Percentiles rank a stretch among this genome's conserved stretches.
These are phyloP conservation scores for Epithele typhae DNA, from an alignment of 768 basidiomycete species.

Conservation along the genomic window DNA sequence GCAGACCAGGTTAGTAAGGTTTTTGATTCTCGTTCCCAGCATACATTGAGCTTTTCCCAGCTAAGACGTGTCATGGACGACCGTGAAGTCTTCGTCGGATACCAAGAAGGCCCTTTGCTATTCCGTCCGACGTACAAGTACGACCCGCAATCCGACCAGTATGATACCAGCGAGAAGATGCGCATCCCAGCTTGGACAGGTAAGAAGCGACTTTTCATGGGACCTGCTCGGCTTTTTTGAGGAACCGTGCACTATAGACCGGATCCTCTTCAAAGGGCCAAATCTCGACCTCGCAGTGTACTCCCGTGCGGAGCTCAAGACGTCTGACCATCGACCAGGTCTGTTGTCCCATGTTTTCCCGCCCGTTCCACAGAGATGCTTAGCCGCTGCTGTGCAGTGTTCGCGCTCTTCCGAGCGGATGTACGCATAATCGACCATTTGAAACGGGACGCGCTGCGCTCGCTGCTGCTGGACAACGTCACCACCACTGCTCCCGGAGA, in stretches of 20 bases:
- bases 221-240: too few relatives aligned
- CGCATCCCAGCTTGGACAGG: slow-evolving; percentile 98
- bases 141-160: slow-evolving; percentile 73
- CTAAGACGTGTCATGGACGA: slow-evolving; percentile 68
- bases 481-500: slow-evolving; percentile 61
- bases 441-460: slow-evolving; percentile 69
- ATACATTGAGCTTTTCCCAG: slow-evolving; percentile 35
- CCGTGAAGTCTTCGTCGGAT: slow-evolving; percentile 75
- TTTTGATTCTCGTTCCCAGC: neutral
- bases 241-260: slow-evolving; percentile 47
- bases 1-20: slow-evolving; percentile 76
- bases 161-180: slow-evolving; percentile 95
- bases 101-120: slow-evolving; percentile 84
- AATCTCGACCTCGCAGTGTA: slow-evolving; percentile 74
- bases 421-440: slow-evolving; percentile 74
- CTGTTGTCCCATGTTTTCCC: slow-evolving; percentile 6
- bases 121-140: slow-evolving; percentile 97
- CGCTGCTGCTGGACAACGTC: slow-evolving; percentile 62
- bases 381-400: too few relatives aligned
- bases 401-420: slow-evolving; percentile 73
- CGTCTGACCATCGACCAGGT: slow-evolving; percentile 98
- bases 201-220: slow-evolving; percentile 28
- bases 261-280: slow-evolving; percentile 80
- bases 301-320: slow-evolving; percentile 75
- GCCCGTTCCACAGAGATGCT: too few relatives aligned